phyloP scores from a whole-genome alignment of 352 stramenopile genomes.

The Phytophthora pinifolia region DNA sequence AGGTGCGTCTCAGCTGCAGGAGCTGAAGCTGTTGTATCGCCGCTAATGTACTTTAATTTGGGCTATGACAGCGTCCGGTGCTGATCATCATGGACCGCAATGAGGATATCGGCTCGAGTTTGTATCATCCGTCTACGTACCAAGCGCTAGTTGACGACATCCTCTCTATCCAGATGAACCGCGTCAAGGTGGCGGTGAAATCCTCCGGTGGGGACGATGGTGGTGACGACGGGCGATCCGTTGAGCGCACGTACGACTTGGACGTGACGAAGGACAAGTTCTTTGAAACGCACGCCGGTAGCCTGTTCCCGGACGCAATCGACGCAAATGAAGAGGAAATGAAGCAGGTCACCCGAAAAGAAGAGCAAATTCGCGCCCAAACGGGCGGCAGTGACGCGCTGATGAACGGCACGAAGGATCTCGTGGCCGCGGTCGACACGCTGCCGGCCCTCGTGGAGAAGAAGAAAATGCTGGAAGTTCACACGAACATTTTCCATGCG shows the following conservation, averaged over 20 bases:
- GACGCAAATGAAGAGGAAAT: conserved; percentile 89
- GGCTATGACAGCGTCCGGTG: conserved; percentile 80
- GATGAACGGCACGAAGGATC: conserved; percentile 80
- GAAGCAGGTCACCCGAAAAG: conserved; percentile 85
- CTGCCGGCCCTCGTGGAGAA: conserved; percentile 81
- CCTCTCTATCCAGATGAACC: conserved; percentile 94
- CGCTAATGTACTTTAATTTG: conserved; percentile 6
- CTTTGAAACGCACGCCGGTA: conserved; percentile 76
- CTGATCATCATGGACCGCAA: conserved; percentile 98
- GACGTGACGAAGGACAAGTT: conserved; percentile 84
- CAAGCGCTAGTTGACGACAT: conserved; percentile 96
- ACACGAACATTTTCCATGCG: conserved; percentile 89
- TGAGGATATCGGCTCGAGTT: conserved; percentile 93
- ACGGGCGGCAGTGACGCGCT: conserved; percentile 68
- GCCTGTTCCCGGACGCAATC: conserved; percentile 80
- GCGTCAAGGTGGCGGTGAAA: conserved; percentile 92
- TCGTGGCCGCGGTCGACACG: conserved; percentile 83
- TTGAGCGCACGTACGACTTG: conserved; percentile 80
- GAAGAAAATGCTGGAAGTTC: conserved; percentile 89
- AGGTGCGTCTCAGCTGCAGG: conserved; percentile 35
- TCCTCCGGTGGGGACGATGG: conserved; percentile 40
- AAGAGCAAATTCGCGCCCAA: conserved; percentile 79
- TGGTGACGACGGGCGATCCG: conserved; percentile 24
- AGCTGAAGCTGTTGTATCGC: not conserved
- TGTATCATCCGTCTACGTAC: conserved; percentile 95